Evolutionary conservation across 495 filamentous ascomycete species (phyloP).

Genomic region (Aspergillus saccharolyticus): DNA sequence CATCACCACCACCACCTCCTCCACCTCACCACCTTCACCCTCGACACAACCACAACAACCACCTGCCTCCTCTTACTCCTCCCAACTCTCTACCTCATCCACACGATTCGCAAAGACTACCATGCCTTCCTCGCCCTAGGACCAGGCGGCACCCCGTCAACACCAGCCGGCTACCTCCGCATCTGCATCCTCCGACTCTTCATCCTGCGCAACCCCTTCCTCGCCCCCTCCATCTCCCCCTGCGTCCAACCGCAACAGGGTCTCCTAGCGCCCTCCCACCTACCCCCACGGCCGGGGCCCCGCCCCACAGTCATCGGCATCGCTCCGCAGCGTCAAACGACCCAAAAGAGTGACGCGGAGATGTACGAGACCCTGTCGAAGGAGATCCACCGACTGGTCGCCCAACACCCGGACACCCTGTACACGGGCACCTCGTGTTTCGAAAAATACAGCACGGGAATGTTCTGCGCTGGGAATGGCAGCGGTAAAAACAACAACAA

Average conservation of each 20-base stretch:
- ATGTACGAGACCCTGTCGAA: slow-evolving; percentile 49
- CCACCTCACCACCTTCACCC: neutral
- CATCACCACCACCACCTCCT: neutral
- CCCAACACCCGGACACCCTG: slow-evolving; percentile 44
- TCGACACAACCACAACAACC: neutral
- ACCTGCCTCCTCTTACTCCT: slow-evolving; percentile 30
- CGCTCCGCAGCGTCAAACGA: slow-evolving; percentile 72
- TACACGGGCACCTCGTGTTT: slow-evolving; percentile 64
- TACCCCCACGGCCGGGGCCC: slow-evolving; percentile 55
- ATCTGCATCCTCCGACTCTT: slow-evolving; percentile 57
- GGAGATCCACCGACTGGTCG: slow-evolving; percentile 47
- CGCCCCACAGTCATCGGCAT: slow-evolving; percentile 67
- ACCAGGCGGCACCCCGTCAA: slow-evolving; percentile 74
- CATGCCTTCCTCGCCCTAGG: slow-evolving; percentile 69
- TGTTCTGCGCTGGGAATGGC: slow-evolving; percentile 49
- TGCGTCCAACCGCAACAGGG: slow-evolving; percentile 38
- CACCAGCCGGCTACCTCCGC: slow-evolving; percentile 64
- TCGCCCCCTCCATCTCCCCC: slow-evolving; percentile 25
- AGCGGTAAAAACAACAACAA: neutral
- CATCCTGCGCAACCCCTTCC: slow-evolving; percentile 33
- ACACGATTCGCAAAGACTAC: slow-evolving; percentile 69
- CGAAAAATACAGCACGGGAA: slow-evolving; percentile 71
- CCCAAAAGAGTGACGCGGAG: slow-evolving; percentile 51
- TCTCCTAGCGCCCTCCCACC: slow-evolving; percentile 36
- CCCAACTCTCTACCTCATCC: slow-evolving; percentile 44